Evolutionary conservation across 805 yeast genomes (phyloP), one percentile per base, ranked within the genome.

Genomic region (Spathaspora girioi): DNA sequence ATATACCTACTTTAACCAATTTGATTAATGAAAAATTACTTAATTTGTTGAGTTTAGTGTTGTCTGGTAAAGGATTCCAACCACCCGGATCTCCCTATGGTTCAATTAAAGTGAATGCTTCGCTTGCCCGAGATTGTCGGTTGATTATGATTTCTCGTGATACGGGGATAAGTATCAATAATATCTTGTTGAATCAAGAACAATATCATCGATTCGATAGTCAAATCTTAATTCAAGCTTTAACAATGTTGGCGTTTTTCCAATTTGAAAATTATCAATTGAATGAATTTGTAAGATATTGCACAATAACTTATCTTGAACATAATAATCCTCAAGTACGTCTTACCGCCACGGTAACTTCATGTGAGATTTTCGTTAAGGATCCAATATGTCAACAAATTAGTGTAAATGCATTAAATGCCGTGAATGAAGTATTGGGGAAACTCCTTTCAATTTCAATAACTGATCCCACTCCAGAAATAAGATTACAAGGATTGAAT

Each of bases 21-120:
- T 76, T 83, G 3, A 86, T 93, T 18, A 86, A 87, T 60, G 84
- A 82, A 48, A 82, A 87, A 53, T 70, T 91, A 19, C 73, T 93
- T 43, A 86, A 87, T 56, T 73, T 85, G 9, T 73, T 93, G 31
- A 86, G 96, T 57, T 76, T 78, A 47, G 89, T 89, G 11, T 73
- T 93, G 27, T 86, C 94, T 1, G 97, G 98, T 1, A 84, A 83
- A 53, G 80, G 82, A 8, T 93, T 88, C 64, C 82, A 80, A 49
- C 88, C 87, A 42, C 97, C 97, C 0, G 97, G 97, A 0, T 82
- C 94, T 14, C 96, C 96, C 2, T 82, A 81, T 55, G 82, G 84
- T 20, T 72, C 79, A 27, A 73, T 77, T 48, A 78, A 77, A 45
- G 81, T 86, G 75, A 82, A 82, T 57, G 70, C 81, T 14, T 74